Evolutionary conservation across 768 basidiomycete genomes (phyloP).

Genomic region (Boletus speciosus): DNA sequence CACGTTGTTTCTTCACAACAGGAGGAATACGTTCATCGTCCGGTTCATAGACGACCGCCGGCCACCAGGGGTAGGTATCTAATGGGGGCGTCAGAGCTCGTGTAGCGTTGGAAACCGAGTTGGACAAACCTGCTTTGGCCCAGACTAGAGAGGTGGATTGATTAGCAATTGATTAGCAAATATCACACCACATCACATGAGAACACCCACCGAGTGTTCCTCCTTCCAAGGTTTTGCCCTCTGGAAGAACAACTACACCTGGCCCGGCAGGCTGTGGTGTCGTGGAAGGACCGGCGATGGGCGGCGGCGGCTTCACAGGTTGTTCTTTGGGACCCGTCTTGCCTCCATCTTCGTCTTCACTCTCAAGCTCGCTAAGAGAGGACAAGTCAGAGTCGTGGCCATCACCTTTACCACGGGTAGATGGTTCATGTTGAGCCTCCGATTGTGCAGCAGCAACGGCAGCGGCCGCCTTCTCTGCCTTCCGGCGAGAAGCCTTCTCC

Average conservation of each 20-base stretch:
- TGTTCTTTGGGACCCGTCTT: conserved; percentile 7
- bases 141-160: conserved; percentile 53
- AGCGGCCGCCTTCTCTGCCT: conserved; percentile 36
- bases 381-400: conserved; percentile 42
- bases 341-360: conserved; percentile 23
- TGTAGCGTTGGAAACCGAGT: not conserved
- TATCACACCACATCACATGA: not conserved
- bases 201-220: conserved; percentile 62
- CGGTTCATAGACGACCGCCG: conserved; percentile 70
- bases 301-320: not conserved
- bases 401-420: conserved; percentile 8
- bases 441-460: conserved; percentile 17
- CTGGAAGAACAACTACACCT: conserved; percentile 33
- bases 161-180: conserved; percentile 1
- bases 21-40: conserved; percentile 57
- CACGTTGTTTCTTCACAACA: conserved; percentile 28
- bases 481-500: conserved; percentile 50
- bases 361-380: conserved; percentile 43
- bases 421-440: not conserved
- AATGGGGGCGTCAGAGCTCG: conserved; percentile 8
- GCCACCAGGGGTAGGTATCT: conserved; percentile 87
- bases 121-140: conserved; percentile 67
- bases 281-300: conserved; percentile 6
- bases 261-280: conserved; percentile 20
- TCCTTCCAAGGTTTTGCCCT: conserved; percentile 39